Evolutionary conservation across 257 asterid genomes (phyloP), one percentile per base, ranked within the genome.

Genomic region (Cinchona pubescens): DNA sequence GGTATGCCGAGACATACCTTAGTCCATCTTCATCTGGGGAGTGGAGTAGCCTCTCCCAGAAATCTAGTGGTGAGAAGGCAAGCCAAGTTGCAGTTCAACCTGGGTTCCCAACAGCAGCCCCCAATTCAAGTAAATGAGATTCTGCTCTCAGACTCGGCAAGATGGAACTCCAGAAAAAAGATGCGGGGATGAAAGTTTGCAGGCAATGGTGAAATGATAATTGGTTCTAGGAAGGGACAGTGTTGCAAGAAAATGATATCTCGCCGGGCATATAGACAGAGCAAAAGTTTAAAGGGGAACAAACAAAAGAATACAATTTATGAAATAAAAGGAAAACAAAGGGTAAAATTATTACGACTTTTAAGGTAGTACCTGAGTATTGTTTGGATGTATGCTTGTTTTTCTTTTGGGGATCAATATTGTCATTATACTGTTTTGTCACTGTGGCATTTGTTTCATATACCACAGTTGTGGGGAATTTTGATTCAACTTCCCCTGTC

Each of bases 21-120:
- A 72, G 80, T 64, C 69, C 72, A 60, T 80, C 83, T 45, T 82
- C 84, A 23, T 82, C 82, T 78, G 78, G 81, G 64, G 78, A 82
- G 79, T 79, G 78, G 67, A 84, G 77, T 71, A 81, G 74, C 66
- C 58, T 69, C 43, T 77, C 78, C 21, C 78, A 76, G 43, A 81
- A 80, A 71, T 76, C 78, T 29, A 60, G 75, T 34, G 65, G 72
- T 37, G 81, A 81, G 55, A 76, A 71, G 75, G 51, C 72, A 34
- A 66, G 74, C 73, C 78, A 76, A 68, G 74, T 43, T 68, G 79
- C 64, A 14, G 30, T 27, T 43, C 83, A 71, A 23, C 71, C 67
- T 70, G 81, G 55, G 35, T 58, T 65, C 32, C 49, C 80, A 55
- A 5, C 76, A 32, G 53, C 71, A 29, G 29, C 68, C n/a, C 40